Evolutionary conservation across 2,329 filamentous ascomycete genomes (phyloP), one percentile per base, ranked within the genome.

Genomic region (Penicillium aurantiogriseum): DNA sequence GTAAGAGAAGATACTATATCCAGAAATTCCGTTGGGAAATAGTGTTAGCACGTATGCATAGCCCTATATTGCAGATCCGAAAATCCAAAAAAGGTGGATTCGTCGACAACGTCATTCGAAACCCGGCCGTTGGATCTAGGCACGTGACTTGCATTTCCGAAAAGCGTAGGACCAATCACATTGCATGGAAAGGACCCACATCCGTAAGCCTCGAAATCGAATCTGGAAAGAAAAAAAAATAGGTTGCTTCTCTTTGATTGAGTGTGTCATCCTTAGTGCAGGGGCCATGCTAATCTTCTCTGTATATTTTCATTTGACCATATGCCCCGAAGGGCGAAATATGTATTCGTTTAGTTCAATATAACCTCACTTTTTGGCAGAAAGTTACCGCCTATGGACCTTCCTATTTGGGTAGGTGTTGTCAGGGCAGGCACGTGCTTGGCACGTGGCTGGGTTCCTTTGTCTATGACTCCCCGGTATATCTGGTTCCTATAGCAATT

Each of bases 211-310:
- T 21, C n/a, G 7, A 45, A 15, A 31, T n/a, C 13, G 6, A 27
- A 21, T 3, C 25, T 45, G 4, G 4, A 45, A 45, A 11, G 11
- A 5, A 86, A 86, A 88, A 87, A 88, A 86, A 84, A 85, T 79
- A 81, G 80, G 81, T 82, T 84, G 85, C 83, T 85, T 87, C 86
- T 88, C 87, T 89, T 88, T 88, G 85, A 85, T 86, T 85, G 82
- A 88, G 86, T 87, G 88, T 92, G 89, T 92, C 90, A 93, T 92
- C 90, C 90, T 93, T 93, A 92, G 90, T 86, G 84, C 83, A 86
- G 83, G 84, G 87, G 87, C 87, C 87, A 89, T 89, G 87, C 88
- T 89, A 89, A 88, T 88, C 84, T 88, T 88, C 85, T 88, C 84
- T 87, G 83, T 86, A 85, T 85, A 81, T 81, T 83, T 84, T 83